Conservation (phyloP, 2,329 filamentous ascomycete species). For the Xenoacremonium recifei region DNA sequence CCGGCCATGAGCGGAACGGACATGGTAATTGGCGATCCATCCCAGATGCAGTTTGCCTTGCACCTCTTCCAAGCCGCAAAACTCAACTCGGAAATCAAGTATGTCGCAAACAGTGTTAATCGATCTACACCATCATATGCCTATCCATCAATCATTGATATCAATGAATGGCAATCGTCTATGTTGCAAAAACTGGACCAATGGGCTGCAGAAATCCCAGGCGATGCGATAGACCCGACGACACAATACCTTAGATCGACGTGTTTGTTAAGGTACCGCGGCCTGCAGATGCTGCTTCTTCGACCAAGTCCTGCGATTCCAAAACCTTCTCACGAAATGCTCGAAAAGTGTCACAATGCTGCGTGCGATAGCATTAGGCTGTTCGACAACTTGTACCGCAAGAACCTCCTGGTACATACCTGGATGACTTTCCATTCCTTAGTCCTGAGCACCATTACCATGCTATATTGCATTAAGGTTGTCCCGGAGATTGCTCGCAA, state of each 20-base stretch:
- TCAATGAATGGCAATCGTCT: constrained; percentile 44
- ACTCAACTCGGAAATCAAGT: constrained; percentile 58
- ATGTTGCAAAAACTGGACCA: constrained; percentile 38
- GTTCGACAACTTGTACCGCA: constrained; percentile 42
- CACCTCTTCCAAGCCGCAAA: constrained; percentile 47
- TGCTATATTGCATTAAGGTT: constrained; percentile 50
- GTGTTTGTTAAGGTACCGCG: constrained; percentile 47
- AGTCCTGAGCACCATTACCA: constrained; percentile 46
- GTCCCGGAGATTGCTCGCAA: constrained; percentile 39
- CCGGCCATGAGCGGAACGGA: constrained; percentile 5
- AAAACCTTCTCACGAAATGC: constrained; percentile 38
- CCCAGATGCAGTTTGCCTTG: constrained; percentile 40
- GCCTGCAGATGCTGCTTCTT: constrained; percentile 47
- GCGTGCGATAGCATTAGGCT: constrained; percentile 39
- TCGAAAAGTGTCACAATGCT: constrained; percentile 42
- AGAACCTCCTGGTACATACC: constrained; percentile 44
- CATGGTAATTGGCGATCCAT: neutral
- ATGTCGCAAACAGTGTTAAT: constrained; percentile 52
- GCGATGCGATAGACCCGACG: constrained; percentile 6
- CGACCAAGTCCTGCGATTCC: constrained; percentile 52
- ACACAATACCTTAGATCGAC: constrained; percentile 27
- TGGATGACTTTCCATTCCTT: constrained; percentile 49
- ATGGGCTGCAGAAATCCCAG: constrained; percentile 39
- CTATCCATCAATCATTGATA: constrained; percentile 44
- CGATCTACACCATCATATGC: constrained; percentile 46